phyloP scores from a whole-genome alignment of 371 early-diverging fungal species.

The Mucor racemosus region DNA sequence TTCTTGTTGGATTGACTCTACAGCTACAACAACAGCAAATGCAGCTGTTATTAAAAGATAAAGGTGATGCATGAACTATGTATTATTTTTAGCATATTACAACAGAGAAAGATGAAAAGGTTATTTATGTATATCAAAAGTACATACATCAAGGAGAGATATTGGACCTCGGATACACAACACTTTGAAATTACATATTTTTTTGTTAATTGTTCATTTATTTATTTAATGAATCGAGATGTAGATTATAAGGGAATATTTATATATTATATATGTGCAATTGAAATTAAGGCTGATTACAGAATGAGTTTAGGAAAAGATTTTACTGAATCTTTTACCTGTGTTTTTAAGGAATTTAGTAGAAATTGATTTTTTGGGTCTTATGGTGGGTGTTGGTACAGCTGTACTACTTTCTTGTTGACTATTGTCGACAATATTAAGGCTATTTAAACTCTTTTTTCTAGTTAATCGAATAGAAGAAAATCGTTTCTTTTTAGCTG shows the following conservation, averaged over 20 bases:
- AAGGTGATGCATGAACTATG: not conserved
- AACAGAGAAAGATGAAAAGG: not conserved
- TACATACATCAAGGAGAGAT: not conserved
- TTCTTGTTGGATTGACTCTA: not conserved
- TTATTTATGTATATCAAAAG: not conserved
- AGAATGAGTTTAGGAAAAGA: constrained; percentile 4
- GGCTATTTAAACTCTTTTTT: not conserved
- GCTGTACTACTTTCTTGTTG: not conserved
- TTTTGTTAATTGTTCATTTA: not conserved
- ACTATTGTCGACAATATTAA: no score
- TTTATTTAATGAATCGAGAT: not conserved
- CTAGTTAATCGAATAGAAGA: not conserved
- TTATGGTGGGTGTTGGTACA: not conserved
- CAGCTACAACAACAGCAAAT: not conserved
- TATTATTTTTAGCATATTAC: not conserved
- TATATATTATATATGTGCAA: not conserved
- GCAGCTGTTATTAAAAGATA: constrained; percentile 1
- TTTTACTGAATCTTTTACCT: constrained; percentile 12
- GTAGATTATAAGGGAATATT: not conserved
- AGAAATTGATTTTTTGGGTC: constrained; percentile 9
- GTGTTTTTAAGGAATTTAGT: constrained; percentile 14
- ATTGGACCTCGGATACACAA: not conserved
- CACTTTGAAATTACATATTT: not conserved
- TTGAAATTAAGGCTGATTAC: constrained; percentile 1
- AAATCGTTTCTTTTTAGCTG: constrained; percentile 6